Percentiles rank a stretch among this genome's conserved stretches.
phyloP scores from a whole-genome alignment of 1,284 basidiomycete genomes.

The Mixia osmundae region DNA sequence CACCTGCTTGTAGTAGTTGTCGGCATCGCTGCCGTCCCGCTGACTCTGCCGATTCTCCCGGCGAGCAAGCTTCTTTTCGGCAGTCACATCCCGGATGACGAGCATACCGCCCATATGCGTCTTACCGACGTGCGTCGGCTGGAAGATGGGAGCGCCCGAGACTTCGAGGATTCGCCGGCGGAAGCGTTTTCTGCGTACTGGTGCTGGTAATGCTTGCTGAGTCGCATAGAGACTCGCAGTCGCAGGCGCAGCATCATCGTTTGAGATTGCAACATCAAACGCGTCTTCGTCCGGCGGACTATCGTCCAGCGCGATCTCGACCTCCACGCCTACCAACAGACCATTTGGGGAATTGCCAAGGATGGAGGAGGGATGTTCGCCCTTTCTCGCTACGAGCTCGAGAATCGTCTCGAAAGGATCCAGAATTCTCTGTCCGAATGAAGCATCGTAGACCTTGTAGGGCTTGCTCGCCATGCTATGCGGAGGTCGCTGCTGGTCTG shows the following conservation, averaged over 20 bases:
- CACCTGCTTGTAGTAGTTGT: slow-evolving; percentile 3
- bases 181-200: slow-evolving; percentile 8
- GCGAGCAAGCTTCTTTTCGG: slow-evolving; percentile 3
- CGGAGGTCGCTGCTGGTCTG: too few species aligned
- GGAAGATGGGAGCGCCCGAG: slow-evolving; percentile 8
- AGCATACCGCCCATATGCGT: slow-evolving; percentile 13
- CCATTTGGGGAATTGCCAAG: slow-evolving; percentile 1
- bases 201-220: slow-evolving; percentile 2
- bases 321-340: slow-evolving; percentile 11
- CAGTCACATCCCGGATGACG: slow-evolving; percentile 11
- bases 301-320: slow-evolving; percentile 9
- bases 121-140: slow-evolving; percentile 3
- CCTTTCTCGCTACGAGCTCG: slow-evolving; percentile 10
- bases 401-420: slow-evolving; percentile 13
- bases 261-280: not conserved
- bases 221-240: slow-evolving; percentile 1
- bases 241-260: not conserved
- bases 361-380: not conserved
- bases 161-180: slow-evolving; percentile 12
- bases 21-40: not conserved
- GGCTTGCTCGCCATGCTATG: slow-evolving; percentile 10
- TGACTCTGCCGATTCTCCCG: too few species aligned
- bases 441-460: slow-evolving; percentile 12
- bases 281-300: too few species aligned
- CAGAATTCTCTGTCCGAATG: slow-evolving; percentile 11